Conservation (phyloP, 352 stramenopile species). For the Pythium phragmiticola region DNA sequence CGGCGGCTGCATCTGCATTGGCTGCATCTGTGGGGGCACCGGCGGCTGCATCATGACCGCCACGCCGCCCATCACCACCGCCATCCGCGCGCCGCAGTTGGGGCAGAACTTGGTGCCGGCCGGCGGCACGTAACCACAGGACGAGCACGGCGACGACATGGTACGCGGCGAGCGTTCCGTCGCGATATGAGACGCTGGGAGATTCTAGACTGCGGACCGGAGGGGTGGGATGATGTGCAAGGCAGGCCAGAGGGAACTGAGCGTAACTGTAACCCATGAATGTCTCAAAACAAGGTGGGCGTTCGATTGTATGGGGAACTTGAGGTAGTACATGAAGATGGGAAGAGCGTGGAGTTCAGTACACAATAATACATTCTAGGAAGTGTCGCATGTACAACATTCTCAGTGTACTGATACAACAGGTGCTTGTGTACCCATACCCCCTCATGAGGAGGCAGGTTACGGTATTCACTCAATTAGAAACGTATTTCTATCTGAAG, state of each 20-base stretch:
- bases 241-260: constrained; percentile 7
- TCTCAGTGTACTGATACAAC: background rate
- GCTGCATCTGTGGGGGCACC: background rate
- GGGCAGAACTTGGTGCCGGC: constrained; percentile 45
- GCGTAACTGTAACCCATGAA: background rate
- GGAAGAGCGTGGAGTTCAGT: background rate
- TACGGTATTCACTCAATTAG: background rate
- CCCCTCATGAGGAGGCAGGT: background rate
- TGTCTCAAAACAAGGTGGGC: constrained; percentile 16
- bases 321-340: background rate
- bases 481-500: constrained; percentile 9
- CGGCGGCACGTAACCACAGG: constrained; percentile 34
- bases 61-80: constrained; percentile 5
- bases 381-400: background rate
- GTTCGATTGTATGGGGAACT: background rate
- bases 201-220: background rate
- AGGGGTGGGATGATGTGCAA: constrained; percentile 10
- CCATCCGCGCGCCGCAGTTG: constrained; percentile 47
- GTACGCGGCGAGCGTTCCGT: background rate
- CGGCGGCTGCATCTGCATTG: background rate
- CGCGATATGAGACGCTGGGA: too few relatives aligned
- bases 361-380: too few relatives aligned
- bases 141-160: constrained; percentile 38
- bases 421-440: background rate
- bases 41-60: constrained; percentile 8